Conservation (phyloP, 305 asterid genomes). For the Fraxinus albicans region DNA sequence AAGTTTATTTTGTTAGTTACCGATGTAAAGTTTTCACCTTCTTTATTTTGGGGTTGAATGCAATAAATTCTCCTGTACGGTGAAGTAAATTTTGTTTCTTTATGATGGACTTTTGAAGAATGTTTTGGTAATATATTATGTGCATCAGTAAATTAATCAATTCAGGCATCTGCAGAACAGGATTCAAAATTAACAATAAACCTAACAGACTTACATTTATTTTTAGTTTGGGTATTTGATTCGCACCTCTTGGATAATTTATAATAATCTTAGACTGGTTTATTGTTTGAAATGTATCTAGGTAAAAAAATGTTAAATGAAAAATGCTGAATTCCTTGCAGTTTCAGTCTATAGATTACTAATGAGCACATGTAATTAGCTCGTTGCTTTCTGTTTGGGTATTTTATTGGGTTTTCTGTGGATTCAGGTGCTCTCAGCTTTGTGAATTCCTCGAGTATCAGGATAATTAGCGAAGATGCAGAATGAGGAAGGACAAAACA, state of each 20-base stretch:
- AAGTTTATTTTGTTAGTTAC: neutral
- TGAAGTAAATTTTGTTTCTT: neutral
- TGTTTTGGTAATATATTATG: neutral
- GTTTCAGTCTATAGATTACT: neutral
- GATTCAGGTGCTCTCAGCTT: slow-evolving; percentile 20
- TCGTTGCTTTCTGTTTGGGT: neutral
- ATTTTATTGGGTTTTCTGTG: slow-evolving; percentile 2
- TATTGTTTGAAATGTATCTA: neutral
- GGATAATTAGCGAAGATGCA: slow-evolving; percentile 51
- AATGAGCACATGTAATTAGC: neutral
- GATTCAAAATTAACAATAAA: neutral
- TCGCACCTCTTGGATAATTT: neutral
- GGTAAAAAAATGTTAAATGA: neutral
- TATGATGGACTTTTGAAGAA: neutral
- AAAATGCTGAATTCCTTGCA: neutral
- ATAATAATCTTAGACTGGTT: neutral
- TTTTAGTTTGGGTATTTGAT: neutral
- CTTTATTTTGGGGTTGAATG: neutral
- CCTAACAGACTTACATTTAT: neutral
- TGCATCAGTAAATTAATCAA: neutral
- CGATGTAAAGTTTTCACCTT: neutral
- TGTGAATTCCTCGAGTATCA: neutral
- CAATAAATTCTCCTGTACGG: neutral
- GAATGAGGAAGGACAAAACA: slow-evolving; percentile 81
- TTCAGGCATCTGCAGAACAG: neutral